A percentile compares a stretch with the other conserved stretches of the same genome.
These are phyloP conservation scores for Apiotrichum gamsii DNA, from an alignment of 1,284 basidiomycete genomes.

Conservation along the genomic window DNA sequence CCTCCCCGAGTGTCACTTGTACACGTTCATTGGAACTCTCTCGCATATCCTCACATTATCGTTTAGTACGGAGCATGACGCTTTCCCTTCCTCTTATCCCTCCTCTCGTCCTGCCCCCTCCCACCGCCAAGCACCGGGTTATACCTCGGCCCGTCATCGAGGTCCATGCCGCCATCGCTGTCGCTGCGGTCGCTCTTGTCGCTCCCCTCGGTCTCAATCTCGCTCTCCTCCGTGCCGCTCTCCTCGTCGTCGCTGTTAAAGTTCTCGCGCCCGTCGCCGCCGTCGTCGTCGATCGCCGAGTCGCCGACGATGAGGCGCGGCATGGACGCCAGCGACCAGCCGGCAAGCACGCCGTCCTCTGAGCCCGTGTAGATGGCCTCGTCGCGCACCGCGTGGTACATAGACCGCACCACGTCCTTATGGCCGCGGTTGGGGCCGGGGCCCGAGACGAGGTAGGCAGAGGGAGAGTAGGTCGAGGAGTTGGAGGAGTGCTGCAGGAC, in stretches of 20 bases:
- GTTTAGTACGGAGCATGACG: conserved; percentile 17
- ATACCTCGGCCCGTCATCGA: conserved; percentile 3
- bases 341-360: conserved; percentile 46
- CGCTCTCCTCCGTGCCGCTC: conserved; percentile 33
- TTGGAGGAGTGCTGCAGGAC: conserved; percentile 36
- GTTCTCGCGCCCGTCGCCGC: conserved; percentile 32
- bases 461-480: conserved; percentile 27
- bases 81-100: conserved; percentile 7
- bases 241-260: conserved; percentile 28
- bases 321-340: conserved; percentile 42
- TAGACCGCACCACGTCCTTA: conserved; percentile 44
- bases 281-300: conserved; percentile 38
- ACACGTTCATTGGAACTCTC: too few species aligned
- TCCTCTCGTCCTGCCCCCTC: neutral
- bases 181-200: conserved; percentile 4
- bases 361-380: conserved; percentile 47
- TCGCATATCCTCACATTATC: too few species aligned
- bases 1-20: too few species aligned
- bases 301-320: conserved; percentile 36
- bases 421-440: conserved; percentile 35
- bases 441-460: conserved; percentile 37
- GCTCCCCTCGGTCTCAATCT: conserved; percentile 34
- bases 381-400: conserved; percentile 41
- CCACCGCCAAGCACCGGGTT: conserved; percentile 3
- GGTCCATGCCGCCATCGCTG: conserved; percentile 11